These are phyloP conservation scores for Sclerotinia glacialis DNA, from an alignment of 2,329 filamentous ascomycete genomes.

Conservation along the genomic window DNA sequence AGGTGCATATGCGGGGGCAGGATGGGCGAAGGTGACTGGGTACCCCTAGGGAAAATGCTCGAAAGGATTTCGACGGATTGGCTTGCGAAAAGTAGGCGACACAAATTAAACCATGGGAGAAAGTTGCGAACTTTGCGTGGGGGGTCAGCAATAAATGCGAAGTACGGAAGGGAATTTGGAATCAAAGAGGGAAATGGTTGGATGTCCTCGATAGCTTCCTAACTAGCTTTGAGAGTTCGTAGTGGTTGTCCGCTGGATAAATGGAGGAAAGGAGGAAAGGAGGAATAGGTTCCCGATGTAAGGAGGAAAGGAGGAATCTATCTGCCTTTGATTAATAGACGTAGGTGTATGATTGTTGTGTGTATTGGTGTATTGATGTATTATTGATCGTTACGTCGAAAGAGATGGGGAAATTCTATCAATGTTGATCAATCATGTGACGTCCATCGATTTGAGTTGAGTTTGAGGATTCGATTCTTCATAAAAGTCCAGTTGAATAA, in stretches of 20 bases:
- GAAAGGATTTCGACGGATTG: slow-evolving; percentile 7
- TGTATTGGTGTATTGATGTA: not conserved
- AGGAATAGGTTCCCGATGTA: not conserved
- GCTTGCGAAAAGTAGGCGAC: not conserved
- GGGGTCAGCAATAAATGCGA: not conserved
- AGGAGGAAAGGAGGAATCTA: not conserved
- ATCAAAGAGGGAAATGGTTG: not conserved
- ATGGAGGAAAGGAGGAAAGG: not conserved
- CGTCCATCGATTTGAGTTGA: not conserved
- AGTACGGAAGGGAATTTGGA: not conserved
- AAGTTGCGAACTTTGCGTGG: slow-evolving; percentile 3
- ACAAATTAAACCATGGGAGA: not conserved
- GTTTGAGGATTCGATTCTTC: not conserved
- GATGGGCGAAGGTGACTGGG: not conserved
- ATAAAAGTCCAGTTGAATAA: not conserved
- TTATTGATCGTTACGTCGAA: not conserved
- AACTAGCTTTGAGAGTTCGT: not conserved
- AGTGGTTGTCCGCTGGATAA: slow-evolving; percentile 11
- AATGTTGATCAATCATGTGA: slow-evolving; percentile 8
- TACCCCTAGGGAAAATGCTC: slow-evolving; percentile 1
- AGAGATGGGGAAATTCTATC: not conserved
- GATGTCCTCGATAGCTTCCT: not conserved
- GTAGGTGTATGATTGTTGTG: not conserved
- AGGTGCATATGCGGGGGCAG: slow-evolving; percentile 10
- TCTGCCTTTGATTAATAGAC: not conserved